These are phyloP conservation scores for Xylaria bambusicola DNA, from an alignment of 495 filamentous ascomycete species.

Conservation along the genomic window DNA sequence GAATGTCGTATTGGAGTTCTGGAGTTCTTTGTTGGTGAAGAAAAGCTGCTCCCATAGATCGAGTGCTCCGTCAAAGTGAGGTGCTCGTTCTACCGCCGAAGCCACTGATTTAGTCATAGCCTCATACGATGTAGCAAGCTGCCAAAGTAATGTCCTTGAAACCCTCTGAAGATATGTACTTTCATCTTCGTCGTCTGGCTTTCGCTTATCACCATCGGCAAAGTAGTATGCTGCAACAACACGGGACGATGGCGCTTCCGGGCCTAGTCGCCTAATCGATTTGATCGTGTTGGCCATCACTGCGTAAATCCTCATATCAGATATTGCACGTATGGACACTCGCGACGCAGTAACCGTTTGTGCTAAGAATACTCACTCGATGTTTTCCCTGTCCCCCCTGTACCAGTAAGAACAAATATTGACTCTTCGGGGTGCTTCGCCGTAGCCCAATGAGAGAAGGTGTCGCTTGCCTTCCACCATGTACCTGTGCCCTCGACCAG, in stretches of 20 bases:
- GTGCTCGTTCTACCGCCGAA: conserved; percentile 30
- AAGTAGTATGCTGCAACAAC: conserved; percentile 41
- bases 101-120: conserved; percentile 41
- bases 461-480: conserved; percentile 34
- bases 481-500: conserved; percentile 37
- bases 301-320: neutral
- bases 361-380: conserved; percentile 19
- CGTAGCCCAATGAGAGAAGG: conserved; percentile 35
- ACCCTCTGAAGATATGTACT: conserved; percentile 22
- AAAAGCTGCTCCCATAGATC: conserved; percentile 37
- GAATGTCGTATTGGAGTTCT: conserved; percentile 37
- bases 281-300: conserved; percentile 40
- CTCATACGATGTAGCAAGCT: conserved; percentile 39
- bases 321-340: neutral
- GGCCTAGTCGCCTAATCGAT: conserved; percentile 31
- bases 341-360: neutral
- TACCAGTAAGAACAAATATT: conserved; percentile 35
- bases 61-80: conserved; percentile 33
- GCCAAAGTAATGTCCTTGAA: conserved; percentile 40
- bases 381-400: conserved; percentile 41
- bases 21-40: conserved; percentile 35
- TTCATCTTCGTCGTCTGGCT: conserved; percentile 28
- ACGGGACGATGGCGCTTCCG: conserved; percentile 33
- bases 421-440: conserved; percentile 23
- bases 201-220: conserved; percentile 41